Percentiles rank a stretch among this genome's conserved stretches.
Conservation (phyloP, 768 basidiomycete species). For the Hygrophorus russula region DNA sequence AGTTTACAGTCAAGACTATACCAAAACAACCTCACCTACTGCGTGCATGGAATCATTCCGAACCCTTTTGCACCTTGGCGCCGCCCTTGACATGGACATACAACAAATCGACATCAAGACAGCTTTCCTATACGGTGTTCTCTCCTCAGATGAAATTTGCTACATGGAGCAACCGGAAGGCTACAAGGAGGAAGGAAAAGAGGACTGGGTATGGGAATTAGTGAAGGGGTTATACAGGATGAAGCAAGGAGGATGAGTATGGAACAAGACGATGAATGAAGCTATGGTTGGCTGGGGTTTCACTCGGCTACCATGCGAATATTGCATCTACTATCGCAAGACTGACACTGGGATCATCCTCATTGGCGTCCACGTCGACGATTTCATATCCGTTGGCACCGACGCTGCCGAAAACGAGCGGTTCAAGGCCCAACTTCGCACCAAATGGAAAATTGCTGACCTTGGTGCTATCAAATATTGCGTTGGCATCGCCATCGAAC, state of each 20-base stretch:
- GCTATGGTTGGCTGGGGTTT: constrained; percentile 22
- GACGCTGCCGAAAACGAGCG: constrained; percentile 4
- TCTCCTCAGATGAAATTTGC: too few relatives aligned
- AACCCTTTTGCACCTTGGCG: too few relatives aligned
- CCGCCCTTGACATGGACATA: too few relatives aligned
- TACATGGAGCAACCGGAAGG: too few relatives aligned
- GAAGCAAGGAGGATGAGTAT: constrained; percentile 23
- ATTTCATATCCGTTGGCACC: constrained; percentile 14
- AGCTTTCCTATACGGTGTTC: too few relatives aligned
- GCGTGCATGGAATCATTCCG: too few relatives aligned
- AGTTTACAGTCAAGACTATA: too few relatives aligned
- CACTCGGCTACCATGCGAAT: too few relatives aligned
- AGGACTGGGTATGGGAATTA: constrained; percentile 15
- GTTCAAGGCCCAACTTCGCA: constrained; percentile 18
- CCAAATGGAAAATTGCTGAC: constrained; percentile 21
- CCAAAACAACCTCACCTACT: too few relatives aligned
- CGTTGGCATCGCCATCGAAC: constrained; percentile 26
- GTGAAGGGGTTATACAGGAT: constrained; percentile 22
- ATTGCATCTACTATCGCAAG: too few relatives aligned
- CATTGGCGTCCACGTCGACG: constrained; percentile 24
- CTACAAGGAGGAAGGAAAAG: too few relatives aligned
- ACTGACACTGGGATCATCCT: constrained; percentile 21
- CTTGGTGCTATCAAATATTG: constrained; percentile 19
- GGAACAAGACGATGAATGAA: constrained; percentile 22
- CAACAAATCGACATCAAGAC: too few relatives aligned